A percentile compares a stretch with the other conserved stretches of the same genome.
Evolutionary conservation across 2,329 filamentous ascomycete genomes (phyloP).

Genomic region (Alternaria sp.): DNA sequence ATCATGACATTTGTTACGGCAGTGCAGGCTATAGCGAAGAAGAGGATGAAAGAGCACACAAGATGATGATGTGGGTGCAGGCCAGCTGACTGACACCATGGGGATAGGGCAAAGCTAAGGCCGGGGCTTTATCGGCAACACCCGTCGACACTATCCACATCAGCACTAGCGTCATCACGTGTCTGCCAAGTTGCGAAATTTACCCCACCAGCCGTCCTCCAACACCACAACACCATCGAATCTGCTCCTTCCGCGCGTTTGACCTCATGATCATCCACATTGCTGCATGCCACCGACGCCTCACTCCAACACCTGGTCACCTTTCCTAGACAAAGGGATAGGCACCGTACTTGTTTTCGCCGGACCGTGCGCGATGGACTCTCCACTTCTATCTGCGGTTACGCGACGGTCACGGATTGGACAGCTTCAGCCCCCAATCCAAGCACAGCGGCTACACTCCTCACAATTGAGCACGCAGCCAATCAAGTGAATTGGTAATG

Average conservation of each 20-base stretch:
- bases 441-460: constrained; percentile 52
- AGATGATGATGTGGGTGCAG: constrained; percentile 13
- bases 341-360: constrained; percentile 34
- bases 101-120: constrained; percentile 15
- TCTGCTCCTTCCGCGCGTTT: constrained; percentile 19
- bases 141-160: constrained; percentile 11
- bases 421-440: constrained; percentile 48
- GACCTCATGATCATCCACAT: constrained; percentile 17
- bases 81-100: constrained; percentile 6
- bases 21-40: background rate
- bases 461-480: constrained; percentile 37
- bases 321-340: constrained; percentile 23
- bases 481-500: constrained; percentile 40
- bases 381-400: constrained; percentile 51
- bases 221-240: constrained; percentile 37
- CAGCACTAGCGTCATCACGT: constrained; percentile 42
- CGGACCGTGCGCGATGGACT: constrained; percentile 48
- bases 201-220: constrained; percentile 46
- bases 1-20: background rate
- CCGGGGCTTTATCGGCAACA: constrained; percentile 33
- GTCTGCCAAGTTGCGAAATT: constrained; percentile 33
- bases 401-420: constrained; percentile 54
- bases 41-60: constrained; percentile 6
- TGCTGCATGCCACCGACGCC: constrained; percentile 8
- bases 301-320: constrained; percentile 9